Percentiles rank a stretch among this genome's conserved stretches.
Conservation (phyloP, 2,329 filamentous ascomycete genomes). For the Dactylellina drechsleri region DNA sequence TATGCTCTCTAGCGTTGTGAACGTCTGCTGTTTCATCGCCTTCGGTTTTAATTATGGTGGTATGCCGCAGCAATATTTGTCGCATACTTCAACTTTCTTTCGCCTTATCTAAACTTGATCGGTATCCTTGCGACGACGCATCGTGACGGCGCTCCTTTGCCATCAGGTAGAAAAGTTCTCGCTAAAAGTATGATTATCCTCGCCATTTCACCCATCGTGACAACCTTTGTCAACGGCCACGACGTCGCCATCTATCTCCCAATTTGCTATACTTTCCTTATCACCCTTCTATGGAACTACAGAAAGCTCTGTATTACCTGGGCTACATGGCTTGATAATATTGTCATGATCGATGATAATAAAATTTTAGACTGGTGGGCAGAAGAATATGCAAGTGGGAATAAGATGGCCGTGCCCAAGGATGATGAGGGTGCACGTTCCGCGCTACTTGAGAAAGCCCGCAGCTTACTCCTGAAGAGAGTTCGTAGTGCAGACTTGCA, state of each 20-base stretch:
- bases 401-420: slow-evolving; percentile 37
- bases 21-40: slow-evolving; percentile 65
- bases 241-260: slow-evolving; percentile 70
- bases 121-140: slow-evolving; percentile 68
- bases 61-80: slow-evolving; percentile 69
- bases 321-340: slow-evolving; percentile 69
- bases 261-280: slow-evolving; percentile 68
- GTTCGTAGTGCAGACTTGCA: slow-evolving; percentile 38
- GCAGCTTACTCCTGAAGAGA: slow-evolving; percentile 32
- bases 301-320: slow-evolving; percentile 69
- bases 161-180: slow-evolving; percentile 69
- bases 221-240: slow-evolving; percentile 66
- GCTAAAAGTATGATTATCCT: slow-evolving; percentile 69
- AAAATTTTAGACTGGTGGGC: slow-evolving; percentile 66
- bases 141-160: slow-evolving; percentile 67
- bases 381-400: slow-evolving; percentile 36
- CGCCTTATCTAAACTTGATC: slow-evolving; percentile 70
- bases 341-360: slow-evolving; percentile 66
- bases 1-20: slow-evolving; percentile 61
- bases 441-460: slow-evolving; percentile 37
- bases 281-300: slow-evolving; percentile 66
- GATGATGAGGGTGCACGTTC: slow-evolving; percentile 41
- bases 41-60: slow-evolving; percentile 64
- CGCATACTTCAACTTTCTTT: slow-evolving; percentile 69
- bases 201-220: slow-evolving; percentile 69